These are phyloP conservation scores for Besnoitia besnoiti DNA, from an alignment of 169 alveolate species.

Conservation along the genomic window DNA sequence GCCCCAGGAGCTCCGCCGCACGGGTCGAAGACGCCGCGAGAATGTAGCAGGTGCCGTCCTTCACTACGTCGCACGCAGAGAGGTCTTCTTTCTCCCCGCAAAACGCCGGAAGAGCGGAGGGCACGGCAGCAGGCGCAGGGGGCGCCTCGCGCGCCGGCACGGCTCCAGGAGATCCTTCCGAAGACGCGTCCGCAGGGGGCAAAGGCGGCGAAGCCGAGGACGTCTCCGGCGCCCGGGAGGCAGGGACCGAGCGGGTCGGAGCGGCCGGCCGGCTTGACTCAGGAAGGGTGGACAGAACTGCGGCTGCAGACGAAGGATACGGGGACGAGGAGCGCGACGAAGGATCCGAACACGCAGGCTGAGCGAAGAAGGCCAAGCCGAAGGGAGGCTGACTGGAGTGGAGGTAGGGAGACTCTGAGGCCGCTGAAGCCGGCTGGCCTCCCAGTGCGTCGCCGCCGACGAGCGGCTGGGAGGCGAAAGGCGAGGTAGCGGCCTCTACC, in stretches of 20 bases:
- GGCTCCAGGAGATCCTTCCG: background rate
- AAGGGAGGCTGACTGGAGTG: no score
- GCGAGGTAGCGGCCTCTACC: no score
- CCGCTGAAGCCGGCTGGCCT: no score
- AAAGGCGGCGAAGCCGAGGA: background rate
- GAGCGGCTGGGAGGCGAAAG: no score
- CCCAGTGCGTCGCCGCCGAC: no score
- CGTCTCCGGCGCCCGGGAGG: background rate
- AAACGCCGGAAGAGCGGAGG: constrained; percentile 13
- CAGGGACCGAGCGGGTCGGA: no score
- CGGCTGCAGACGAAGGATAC: background rate
- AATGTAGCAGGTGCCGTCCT: constrained; percentile 42
- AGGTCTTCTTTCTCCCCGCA: constrained; percentile 51
- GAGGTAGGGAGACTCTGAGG: no score
- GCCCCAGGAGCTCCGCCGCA: constrained; percentile 2
- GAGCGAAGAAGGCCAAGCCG: background rate
- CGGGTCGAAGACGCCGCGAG: constrained; percentile 13
- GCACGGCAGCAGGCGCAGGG: background rate
- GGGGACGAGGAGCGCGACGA: background rate
- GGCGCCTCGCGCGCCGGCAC: background rate
- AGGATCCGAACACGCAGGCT: background rate
- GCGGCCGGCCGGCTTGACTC: no score
- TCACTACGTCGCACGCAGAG: constrained; percentile 37
- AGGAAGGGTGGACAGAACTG: background rate
- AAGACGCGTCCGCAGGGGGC: background rate